Base-by-base conservation (phyloP, 2,329 filamentous ascomycete species). In the Cercospora nicotianae region DNA sequence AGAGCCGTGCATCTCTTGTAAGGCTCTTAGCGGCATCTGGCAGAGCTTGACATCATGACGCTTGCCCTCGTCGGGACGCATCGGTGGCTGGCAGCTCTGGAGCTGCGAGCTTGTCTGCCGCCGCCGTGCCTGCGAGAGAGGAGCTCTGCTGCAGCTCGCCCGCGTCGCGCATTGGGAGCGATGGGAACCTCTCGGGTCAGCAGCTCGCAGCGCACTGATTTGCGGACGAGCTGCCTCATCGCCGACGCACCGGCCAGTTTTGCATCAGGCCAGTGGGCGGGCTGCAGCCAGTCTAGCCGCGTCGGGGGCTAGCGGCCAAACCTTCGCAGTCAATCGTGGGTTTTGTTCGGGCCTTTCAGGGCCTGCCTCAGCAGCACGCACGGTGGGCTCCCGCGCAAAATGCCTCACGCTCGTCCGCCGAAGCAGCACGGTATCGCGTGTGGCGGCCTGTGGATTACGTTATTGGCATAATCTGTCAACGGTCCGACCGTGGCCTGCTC, bases 401-500 rank as follows among this genome's bases (percentile, higher is more conserved):
- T 67, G 23, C 64, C 67, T 64, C 64, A 67, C 64, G 18, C 16
- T 28, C 36, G 20, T 42, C 53, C 51, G 55, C 39, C 58, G 60
- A 57, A 58, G 60, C 42, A 39, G 58, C 64, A 57, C 69, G 67
- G 64, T 65, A 66, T 68, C 67, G 58, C 20, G 20, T 20, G 53
- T 58, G 53, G 64, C 66, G 64, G 67, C 60, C 64, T 60, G 51
- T 59, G 62, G 65, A 63, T 66, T 66, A 66, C 67, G 67, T 70
- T 66, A 70, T 69, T 70, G 69, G 61, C 67, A 69, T 69, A 66
- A 67, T 69, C 67, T 66, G 51, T 42, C 30, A 70, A 67, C 69
- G 69, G 69, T 70, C 69, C 69, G 69, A 70, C 69, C 69, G 45
- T 61, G 67, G 55, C 67, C 64, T 59, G 65, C 67, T 13, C 48